Evolutionary conservation across 495 filamentous ascomycete genomes (phyloP).

Genomic region (Sabuloglossum arenarium): DNA sequence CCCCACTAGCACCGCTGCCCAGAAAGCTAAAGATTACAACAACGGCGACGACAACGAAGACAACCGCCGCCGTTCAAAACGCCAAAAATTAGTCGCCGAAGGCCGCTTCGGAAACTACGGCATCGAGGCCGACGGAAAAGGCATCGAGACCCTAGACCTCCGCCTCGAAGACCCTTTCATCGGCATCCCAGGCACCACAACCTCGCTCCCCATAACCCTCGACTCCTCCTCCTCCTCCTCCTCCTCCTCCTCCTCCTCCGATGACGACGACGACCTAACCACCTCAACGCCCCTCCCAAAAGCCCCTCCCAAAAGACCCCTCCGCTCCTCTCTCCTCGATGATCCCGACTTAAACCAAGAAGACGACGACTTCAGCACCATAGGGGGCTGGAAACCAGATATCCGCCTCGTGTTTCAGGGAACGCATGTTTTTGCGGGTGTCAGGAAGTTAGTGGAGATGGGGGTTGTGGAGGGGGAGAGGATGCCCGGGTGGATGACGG

Average conservation of each 20-base stretch:
- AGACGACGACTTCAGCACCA: too few relatives aligned
- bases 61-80: slow-evolving; percentile 15
- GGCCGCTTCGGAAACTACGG: slow-evolving; percentile 33
- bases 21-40: neutral
- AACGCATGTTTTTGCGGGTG: slow-evolving; percentile 58
- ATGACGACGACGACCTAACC: too few relatives aligned
- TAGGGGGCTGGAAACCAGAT: slow-evolving; percentile 35
- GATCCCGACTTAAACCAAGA: too few relatives aligned
- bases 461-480: slow-evolving; percentile 50
- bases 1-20: too few relatives aligned
- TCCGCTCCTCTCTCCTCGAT: too few relatives aligned
- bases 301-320: too few relatives aligned
- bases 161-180: slow-evolving; percentile 32
- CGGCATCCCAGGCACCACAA: neutral
- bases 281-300: too few relatives aligned
- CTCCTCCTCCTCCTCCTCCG: neutral
- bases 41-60: neutral
- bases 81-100: slow-evolving; percentile 24
- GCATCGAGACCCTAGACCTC: slow-evolving; percentile 40
- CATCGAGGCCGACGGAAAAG: slow-evolving; percentile 28
- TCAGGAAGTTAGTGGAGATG: slow-evolving; percentile 51
- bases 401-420: slow-evolving; percentile 51
- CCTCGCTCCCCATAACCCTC: neutral
- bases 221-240: too few relatives aligned
- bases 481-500: slow-evolving; percentile 86